Evolutionary conservation across 2,329 filamentous ascomycete species (phyloP).

Genomic region (Neonectria sp.): DNA sequence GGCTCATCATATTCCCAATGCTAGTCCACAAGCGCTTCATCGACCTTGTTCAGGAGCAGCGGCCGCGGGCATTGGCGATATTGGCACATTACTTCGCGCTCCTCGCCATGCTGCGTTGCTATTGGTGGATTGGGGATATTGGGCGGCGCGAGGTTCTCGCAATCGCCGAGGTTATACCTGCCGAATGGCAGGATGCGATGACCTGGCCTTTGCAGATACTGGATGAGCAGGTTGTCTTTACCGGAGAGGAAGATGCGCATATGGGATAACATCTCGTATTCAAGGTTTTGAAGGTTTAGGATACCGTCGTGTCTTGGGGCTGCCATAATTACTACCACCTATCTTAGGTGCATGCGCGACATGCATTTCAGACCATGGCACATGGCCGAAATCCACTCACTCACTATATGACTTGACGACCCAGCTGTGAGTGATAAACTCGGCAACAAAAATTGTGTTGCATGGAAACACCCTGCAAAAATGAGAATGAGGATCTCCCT

Average conservation of each 20-base stretch:
- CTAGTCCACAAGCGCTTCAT: constrained; percentile 22
- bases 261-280: neutral
- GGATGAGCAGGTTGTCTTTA: constrained; percentile 28
- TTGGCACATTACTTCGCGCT: constrained; percentile 28
- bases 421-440: too few relatives aligned
- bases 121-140: constrained; percentile 21
- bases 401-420: too few relatives aligned
- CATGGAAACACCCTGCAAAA: neutral
- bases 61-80: constrained; percentile 22
- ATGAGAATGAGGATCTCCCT: neutral
- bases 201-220: constrained; percentile 26
- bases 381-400: too few relatives aligned
- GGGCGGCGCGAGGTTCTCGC: constrained; percentile 18
- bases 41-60: constrained; percentile 16
- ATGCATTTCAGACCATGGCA: too few relatives aligned
- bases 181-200: constrained; percentile 20
- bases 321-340: too few relatives aligned
- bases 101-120: constrained; percentile 18
- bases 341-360: too few relatives aligned
- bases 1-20: constrained; percentile 16
- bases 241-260: neutral
- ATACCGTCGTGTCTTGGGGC: neutral
- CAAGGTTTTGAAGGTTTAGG: too few relatives aligned
- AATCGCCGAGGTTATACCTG: constrained; percentile 8
- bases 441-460: too few relatives aligned